Evolutionary conservation across 2,329 filamentous ascomycete species (phyloP).

Genomic region (Alternaria brassicae): DNA sequence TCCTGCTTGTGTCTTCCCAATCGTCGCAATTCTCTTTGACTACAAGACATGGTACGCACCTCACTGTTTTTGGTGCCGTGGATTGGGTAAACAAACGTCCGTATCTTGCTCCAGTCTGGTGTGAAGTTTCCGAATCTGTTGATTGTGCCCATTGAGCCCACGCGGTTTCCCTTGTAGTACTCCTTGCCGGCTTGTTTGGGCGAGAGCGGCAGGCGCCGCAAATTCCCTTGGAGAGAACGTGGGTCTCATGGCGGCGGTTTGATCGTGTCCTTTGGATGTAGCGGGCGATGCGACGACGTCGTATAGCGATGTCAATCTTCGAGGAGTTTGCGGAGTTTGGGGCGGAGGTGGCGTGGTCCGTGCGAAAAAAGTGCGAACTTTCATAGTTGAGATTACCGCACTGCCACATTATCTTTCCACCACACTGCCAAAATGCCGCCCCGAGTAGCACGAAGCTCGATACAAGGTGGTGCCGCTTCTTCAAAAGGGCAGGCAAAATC

Average conservation of each 20-base stretch:
- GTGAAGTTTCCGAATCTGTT: constrained; percentile 83
- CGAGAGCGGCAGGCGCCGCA: constrained; percentile 80
- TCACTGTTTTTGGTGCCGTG: constrained; percentile 63
- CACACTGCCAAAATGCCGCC: constrained; percentile 52
- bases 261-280: not conserved
- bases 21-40: not conserved
- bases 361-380: constrained; percentile 24
- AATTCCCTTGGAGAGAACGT: constrained; percentile 71
- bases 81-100: constrained; percentile 84
- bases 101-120: constrained; percentile 85
- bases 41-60: constrained; percentile 14
- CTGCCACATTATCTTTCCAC: constrained; percentile 1
- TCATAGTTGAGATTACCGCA: not conserved
- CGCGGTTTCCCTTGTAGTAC: constrained; percentile 95
- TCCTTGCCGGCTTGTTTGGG: constrained; percentile 93
- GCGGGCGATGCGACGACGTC: constrained; percentile 7
- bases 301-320: constrained; percentile 3
- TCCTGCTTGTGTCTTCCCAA: not conserved
- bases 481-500: constrained; percentile 33
- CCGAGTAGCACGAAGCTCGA: constrained; percentile 52
- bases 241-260: constrained; percentile 65
- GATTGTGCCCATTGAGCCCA: constrained; percentile 85
- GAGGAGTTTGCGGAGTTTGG: constrained; percentile 25
- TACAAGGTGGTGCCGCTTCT: constrained; percentile 43
- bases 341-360: constrained; percentile 27